These are phyloP conservation scores for Suillus bovinus DNA, from an alignment of 768 basidiomycete genomes.

Conservation along the genomic window DNA sequence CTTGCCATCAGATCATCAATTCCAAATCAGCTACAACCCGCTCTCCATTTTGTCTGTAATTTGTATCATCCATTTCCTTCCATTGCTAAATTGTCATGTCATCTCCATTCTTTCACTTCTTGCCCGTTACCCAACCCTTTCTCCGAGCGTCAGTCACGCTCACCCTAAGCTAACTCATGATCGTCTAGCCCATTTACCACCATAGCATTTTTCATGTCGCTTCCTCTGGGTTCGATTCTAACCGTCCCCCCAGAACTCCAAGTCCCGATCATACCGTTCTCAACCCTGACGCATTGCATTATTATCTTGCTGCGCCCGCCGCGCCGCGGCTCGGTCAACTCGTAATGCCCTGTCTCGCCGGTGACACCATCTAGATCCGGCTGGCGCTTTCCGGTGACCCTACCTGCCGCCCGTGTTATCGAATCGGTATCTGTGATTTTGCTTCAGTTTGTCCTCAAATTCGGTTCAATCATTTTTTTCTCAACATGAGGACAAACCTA, in stretches of 20 bases:
- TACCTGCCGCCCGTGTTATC: conserved; percentile 9
- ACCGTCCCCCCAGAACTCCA: conserved; percentile 9
- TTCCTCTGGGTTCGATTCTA: conserved; percentile 2
- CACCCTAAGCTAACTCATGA: conserved; percentile 4
- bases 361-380: conserved; percentile 27
- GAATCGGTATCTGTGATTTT: conserved; percentile 6
- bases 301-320: conserved; percentile 11
- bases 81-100: conserved; percentile 6
- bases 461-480: conserved; percentile 10
- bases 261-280: conserved; percentile 14
- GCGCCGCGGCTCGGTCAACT: conserved; percentile 30
- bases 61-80: conserved; percentile 9
- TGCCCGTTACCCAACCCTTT: conserved; percentile 30
- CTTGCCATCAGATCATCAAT: conserved; percentile 9
- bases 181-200: conserved; percentile 21
- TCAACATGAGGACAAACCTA: conserved; percentile 21
- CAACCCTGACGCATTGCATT: conserved; percentile 24
- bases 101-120: conserved; percentile 10
- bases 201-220: conserved; percentile 29
- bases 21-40: conserved; percentile 8
- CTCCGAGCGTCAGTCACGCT: not conserved
- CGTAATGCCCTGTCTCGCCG: not conserved
- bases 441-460: conserved; percentile 12
- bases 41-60: conserved; percentile 5
- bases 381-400: conserved; percentile 17